Percentiles rank a stretch among this genome's conserved stretches.
These are phyloP conservation scores for Chrysochromulina tobinii DNA, from an alignment of 78 protist genomes.

Conservation along the genomic window DNA sequence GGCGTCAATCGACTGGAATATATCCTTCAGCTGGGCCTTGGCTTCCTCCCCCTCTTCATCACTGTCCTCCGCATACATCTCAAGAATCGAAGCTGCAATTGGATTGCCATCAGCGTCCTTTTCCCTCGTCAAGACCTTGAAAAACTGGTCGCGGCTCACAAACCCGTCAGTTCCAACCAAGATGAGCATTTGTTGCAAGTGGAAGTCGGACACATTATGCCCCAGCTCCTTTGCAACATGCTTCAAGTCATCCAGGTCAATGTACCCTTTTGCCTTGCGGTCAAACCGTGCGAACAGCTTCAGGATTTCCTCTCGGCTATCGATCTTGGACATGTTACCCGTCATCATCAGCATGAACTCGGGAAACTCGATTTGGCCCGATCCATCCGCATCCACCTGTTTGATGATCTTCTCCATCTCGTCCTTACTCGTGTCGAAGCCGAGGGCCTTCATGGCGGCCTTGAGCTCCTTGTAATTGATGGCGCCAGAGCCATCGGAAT, in stretches of 20 bases:
- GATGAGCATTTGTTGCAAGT: no score
- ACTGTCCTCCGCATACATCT: no score
- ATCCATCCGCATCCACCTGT: conserved; percentile 80
- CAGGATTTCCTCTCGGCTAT: conserved; percentile 76
- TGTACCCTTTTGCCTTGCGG: conserved; percentile 80
- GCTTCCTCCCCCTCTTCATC: no score
- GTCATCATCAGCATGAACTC: conserved; percentile 88
- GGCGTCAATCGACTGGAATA: no score
- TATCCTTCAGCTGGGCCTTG: no score
- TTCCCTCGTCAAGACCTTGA: no score
- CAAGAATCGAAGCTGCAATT: no score
- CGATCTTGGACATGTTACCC: conserved; percentile 77
- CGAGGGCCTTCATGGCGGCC: conserved; percentile 92
- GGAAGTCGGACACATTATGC: conserved; percentile 86
- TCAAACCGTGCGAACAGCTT: conserved; percentile 90
- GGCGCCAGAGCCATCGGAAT: conserved; percentile 54
- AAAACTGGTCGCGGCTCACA: no score
- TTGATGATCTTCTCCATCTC: conserved; percentile 73
- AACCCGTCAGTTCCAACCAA: no score
- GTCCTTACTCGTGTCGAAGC: conserved; percentile 82
- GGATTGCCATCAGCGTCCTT: no score
- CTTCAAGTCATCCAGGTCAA: conserved; percentile 79
- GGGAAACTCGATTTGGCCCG: conserved; percentile 76
- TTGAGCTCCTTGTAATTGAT: conserved; percentile 90
- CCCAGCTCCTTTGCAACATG: conserved; percentile 62